phyloP scores from a whole-genome alignment of 2,329 filamentous ascomycete species.

The Penicillium verrucosum region DNA sequence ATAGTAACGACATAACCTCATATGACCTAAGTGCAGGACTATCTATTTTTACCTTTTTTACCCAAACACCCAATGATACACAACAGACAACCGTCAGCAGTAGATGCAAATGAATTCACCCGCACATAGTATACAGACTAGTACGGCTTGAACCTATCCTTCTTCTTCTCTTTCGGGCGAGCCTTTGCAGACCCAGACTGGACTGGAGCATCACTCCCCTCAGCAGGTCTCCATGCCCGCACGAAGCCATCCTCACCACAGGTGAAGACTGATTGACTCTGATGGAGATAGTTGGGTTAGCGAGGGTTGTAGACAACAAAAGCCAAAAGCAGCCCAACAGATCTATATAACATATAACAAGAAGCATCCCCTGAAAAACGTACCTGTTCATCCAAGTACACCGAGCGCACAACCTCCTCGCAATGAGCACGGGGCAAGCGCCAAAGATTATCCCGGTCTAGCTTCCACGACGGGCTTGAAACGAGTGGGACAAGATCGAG shows the following conservation, averaged over 20 bases:
- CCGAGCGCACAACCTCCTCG: constrained; percentile 47
- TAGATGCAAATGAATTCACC: constrained; percentile 6
- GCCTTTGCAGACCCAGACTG: constrained; percentile 22
- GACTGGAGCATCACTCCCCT: constrained; percentile 12
- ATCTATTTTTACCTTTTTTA: constrained; percentile 12
- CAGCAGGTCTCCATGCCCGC: constrained; percentile 37
- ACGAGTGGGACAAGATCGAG: constrained; percentile 44
- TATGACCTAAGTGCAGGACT: neutral
- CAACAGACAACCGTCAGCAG: constrained; percentile 1
- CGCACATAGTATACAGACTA: constrained; percentile 16
- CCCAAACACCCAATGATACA: constrained; percentile 18
- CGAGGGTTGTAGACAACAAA: neutral
- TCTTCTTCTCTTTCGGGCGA: constrained; percentile 35
- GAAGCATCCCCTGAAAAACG: constrained; percentile 5
- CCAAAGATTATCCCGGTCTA: constrained; percentile 41
- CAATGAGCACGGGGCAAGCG: constrained; percentile 48
- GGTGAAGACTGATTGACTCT: constrained; percentile 44
- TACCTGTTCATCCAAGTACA: constrained; percentile 46
- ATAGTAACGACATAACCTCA: neutral
- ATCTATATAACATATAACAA: neutral
- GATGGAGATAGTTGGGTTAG: neutral
- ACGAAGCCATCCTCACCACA: constrained; percentile 46
- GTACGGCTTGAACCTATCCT: constrained; percentile 41
- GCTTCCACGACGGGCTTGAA: constrained; percentile 36
- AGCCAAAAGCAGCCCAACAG: neutral